These are phyloP conservation scores for Eremochloa ophiuroides DNA, from an alignment of 176 grass and related monocot genomes.

Conservation along the genomic window DNA sequence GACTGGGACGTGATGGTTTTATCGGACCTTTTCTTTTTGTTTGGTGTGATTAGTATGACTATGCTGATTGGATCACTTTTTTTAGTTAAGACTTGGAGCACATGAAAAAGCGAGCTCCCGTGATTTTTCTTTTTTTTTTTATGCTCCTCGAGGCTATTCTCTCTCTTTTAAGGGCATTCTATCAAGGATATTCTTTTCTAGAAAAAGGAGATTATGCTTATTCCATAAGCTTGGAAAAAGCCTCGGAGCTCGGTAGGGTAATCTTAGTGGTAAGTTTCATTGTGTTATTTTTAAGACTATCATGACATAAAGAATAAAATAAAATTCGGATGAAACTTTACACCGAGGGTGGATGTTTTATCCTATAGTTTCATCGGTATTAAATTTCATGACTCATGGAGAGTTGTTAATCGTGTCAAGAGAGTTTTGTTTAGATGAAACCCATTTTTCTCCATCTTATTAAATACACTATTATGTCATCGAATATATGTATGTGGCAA, in stretches of 20 bases:
- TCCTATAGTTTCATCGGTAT: too few species aligned
- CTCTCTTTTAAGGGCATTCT: not conserved
- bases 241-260: not conserved
- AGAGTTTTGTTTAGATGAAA: too few species aligned
- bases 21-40: not conserved
- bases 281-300: too few species aligned
- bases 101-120: not conserved
- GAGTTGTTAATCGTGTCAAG: too few species aligned
- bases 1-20: not conserved
- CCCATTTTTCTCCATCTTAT: too few species aligned
- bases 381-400: too few species aligned
- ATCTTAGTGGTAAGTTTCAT: too few species aligned
- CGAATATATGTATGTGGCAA: too few species aligned
- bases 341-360: too few species aligned
- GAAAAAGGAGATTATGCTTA: not conserved
- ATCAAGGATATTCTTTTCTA: conserved; percentile 7
- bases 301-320: too few species aligned
- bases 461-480: too few species aligned
- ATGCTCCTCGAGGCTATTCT: not conserved
- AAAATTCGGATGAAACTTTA: too few species aligned
- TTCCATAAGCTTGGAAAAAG: not conserved
- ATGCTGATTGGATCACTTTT: not conserved
- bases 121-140: not conserved
- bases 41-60: not conserved
- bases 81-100: not conserved